Base-by-base conservation (phyloP, 2,329 filamentous ascomycete species). In the Mollisia scopiformis region DNA sequence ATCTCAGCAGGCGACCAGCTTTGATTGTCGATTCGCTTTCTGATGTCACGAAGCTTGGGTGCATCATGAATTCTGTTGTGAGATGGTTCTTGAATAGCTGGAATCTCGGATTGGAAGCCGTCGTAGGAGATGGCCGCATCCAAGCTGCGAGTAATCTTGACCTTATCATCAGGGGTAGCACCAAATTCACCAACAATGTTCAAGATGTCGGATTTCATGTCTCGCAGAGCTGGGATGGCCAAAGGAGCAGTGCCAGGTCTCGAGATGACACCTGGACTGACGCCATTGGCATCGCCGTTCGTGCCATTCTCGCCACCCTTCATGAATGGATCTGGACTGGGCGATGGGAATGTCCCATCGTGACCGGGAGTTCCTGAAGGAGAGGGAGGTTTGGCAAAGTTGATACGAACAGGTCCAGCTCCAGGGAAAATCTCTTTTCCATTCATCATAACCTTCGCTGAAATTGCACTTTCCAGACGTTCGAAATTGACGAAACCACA, bases 401-500 rank as follows among this genome's bases (percentile, higher is more conserved):
- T 96, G 75, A 99, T 98, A 55, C 94, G 86, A 60, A 98, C 92
- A 16, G 94, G 93, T 1, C 95, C 95, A 60, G 93, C 93, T 58
- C 95, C 95, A 8, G 95, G 95, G 80, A 99, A 99, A 62, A 99
- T 97, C 75, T 99, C 95, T 77, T 97, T 97, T 71, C 93, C 93
- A 71, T 98, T 98, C 77, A 97, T 88, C 73, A 88, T 84, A 14
- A 88, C 88, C 75, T 94, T 96, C 16, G 95, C 95, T 62, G 92
- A 88, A 39, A 97, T 88, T 58, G 95, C 95, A 73, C 92, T 96
- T 66, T 98, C 93, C 30, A 95, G 79, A 61, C 87, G 89, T 76
- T 98, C 93, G 72, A 97, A 99, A 76, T 99, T 99, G 73, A 99
- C 94, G 70, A 99, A 99, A 2, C 94, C 95, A 74, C 95, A 99